These are phyloP conservation scores for Fusarium humuli DNA, from an alignment of 2,329 filamentous ascomycete species.

Conservation along the genomic window DNA sequence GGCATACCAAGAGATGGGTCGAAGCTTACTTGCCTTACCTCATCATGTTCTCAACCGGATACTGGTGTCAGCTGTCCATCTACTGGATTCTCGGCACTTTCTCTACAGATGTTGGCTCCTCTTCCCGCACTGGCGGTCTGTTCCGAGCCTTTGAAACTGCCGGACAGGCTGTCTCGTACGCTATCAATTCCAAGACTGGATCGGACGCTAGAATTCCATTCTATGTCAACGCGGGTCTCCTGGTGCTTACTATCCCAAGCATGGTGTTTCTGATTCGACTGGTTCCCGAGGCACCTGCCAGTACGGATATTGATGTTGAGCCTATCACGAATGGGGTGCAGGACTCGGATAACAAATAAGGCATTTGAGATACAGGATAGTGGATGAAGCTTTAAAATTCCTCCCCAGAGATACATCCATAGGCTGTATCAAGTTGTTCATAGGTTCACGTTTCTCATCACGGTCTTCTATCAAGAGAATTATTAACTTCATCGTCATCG, in stretches of 20 bases:
- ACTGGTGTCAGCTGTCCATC: neutral
- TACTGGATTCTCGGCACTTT: slow-evolving; percentile 4
- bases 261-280: slow-evolving; percentile 4
- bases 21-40: slow-evolving; percentile 4
- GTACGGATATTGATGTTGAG: neutral
- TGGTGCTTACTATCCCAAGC: neutral
- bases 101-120: neutral
- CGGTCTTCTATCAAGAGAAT: neutral
- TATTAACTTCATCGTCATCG: neutral
- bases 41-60: neutral
- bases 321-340: neutral
- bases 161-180: neutral
- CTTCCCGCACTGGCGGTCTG: neutral
- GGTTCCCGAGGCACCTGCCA: neutral
- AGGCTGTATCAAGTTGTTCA: neutral
- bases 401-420: neutral
- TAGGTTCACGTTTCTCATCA: neutral
- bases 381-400: neutral
- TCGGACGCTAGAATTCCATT: neutral
- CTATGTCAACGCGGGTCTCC: neutral
- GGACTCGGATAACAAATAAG: neutral
- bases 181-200: neutral
- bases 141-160: slow-evolving; percentile 3
- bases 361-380: neutral
- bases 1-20: neutral